Base-by-base conservation (phyloP, 257 asterid genomes). In the Solanum pinnatisectum region DNA sequence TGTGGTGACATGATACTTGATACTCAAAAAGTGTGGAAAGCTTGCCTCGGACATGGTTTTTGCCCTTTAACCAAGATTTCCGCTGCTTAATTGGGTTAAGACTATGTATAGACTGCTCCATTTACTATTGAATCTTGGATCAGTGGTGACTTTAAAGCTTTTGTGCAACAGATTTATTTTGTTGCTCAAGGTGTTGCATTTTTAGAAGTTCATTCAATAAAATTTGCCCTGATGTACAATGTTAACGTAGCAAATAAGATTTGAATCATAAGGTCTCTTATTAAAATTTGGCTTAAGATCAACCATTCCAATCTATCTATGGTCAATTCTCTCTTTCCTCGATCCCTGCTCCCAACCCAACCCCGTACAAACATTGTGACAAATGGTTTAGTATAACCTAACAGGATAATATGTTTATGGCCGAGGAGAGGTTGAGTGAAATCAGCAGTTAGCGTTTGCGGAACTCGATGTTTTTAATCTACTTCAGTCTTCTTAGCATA, bases 31-130 rank as follows among this genome's bases (percentile, higher is more conserved):
- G 93, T 91, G 12, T 95, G 99, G 98, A 65, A 93, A 90, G 95
- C 98, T n/a, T 87, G 92, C 81, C 93, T 95, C 1, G 82, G 87
- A 10, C 97, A 96, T 82, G 99, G 98, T 8, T 96, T 96, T 84
- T 93, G 93, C 4, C 98, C 97, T 27, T 84, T 93, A 18, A 83
- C 40, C 23, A 49, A 27, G 11, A 23, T n/a, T 5, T 33, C 25
- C 40, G 59, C 5, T 84, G 52, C 87, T 60, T 36, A 84, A 52
- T 56, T n/a, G 65, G 86, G 27, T 27, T 76, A 23, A 74, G n/a
- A 74, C n/a, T 11, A 37, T 39, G n/a, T 74, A 36, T 52, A 56
- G 42, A 65, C 46, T 84, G 73, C 18, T 56, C 32, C 65, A 56
- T 56, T 56, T 52, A 18, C 10, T 52, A 52, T 52, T 18, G 9